phyloP scores from a whole-genome alignment of 805 yeast genomes.

The Hanseniaspora lachancei region DNA sequence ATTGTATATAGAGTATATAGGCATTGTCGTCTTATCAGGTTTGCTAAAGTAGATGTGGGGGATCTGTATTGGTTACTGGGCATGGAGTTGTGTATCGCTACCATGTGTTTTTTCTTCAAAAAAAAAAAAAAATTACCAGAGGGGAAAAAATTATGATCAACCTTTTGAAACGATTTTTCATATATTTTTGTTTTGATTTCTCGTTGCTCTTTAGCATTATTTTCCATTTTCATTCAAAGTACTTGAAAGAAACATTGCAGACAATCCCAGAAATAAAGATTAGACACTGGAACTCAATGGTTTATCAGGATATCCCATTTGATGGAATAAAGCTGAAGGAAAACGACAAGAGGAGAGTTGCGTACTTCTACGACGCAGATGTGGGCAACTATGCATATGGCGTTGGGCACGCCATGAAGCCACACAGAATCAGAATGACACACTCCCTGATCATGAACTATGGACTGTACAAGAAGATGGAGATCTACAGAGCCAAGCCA shows the following conservation, averaged over 20 bases:
- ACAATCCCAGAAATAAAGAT: neutral
- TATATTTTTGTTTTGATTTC: too few relatives aligned
- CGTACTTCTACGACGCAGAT: slow-evolving; percentile 77
- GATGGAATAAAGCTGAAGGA: slow-evolving; percentile 48
- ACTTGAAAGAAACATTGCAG: neutral
- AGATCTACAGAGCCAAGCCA: slow-evolving; percentile 90
- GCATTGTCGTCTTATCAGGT: too few relatives aligned
- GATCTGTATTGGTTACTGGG: too few relatives aligned
- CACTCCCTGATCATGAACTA: slow-evolving; percentile 94
- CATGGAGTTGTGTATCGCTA: too few relatives aligned
- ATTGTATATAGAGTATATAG: slow-evolving; percentile 20
- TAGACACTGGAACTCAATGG: slow-evolving; percentile 23
- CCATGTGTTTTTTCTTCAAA: too few relatives aligned
- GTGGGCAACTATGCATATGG: slow-evolving; percentile 98
- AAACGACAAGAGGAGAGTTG: slow-evolving; percentile 43
- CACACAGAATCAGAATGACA: slow-evolving; percentile 97
- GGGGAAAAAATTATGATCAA: too few relatives aligned
- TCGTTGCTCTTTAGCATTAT: too few relatives aligned
- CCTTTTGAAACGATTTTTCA: too few relatives aligned
- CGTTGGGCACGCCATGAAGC: slow-evolving; percentile 98
- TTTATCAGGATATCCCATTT: slow-evolving; percentile 45
- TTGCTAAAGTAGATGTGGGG: too few relatives aligned
- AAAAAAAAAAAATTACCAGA: too few relatives aligned
- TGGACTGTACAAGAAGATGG: slow-evolving; percentile 93
- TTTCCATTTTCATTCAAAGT: neutral